phyloP scores from a whole-genome alignment of 169 alveolate species.

The Plasmodium gaboni region DNA sequence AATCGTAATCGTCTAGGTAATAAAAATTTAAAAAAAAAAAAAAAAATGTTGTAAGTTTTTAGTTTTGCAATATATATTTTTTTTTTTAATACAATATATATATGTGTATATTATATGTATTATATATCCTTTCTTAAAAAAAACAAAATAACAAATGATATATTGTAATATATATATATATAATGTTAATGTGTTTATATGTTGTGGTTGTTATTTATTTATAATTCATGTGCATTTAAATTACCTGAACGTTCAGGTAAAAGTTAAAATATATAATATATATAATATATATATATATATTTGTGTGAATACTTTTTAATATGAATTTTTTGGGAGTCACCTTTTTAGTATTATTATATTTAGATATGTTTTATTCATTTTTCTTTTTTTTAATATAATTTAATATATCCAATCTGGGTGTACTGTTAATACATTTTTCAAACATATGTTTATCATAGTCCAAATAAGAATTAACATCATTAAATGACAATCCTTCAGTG shows the following conservation, averaged over 20 bases:
- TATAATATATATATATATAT: neutral
- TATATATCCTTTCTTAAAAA: too few species aligned
- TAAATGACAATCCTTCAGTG: constrained; percentile 37
- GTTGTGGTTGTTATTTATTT: too few species aligned
- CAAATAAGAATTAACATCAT: constrained; percentile 30
- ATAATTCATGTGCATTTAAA: too few species aligned
- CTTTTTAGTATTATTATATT: neutral
- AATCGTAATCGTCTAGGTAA: constrained; percentile 76
- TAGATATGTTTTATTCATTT: neutral
- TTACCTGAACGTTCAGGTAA: too few species aligned
- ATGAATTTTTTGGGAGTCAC: too few species aligned
- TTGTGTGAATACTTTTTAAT: neutral
- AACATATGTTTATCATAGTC: constrained; percentile 34
- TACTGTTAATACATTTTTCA: constrained; percentile 27
- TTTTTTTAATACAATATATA: constrained; percentile 2
- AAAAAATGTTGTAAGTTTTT: constrained; percentile 1
- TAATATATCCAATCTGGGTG: constrained; percentile 24
- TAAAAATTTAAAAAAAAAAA: constrained; percentile 49
- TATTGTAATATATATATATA: too few species aligned
- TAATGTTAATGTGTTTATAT: too few species aligned
- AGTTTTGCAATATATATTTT: constrained; percentile 31
- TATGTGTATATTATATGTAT: too few species aligned
- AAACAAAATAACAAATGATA: too few species aligned
- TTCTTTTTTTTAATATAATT: constrained; percentile 22
- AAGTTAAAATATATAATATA: neutral